Conservation (phyloP, 2,329 filamentous ascomycete genomes). For the Aspergillus glaucus region DNA sequence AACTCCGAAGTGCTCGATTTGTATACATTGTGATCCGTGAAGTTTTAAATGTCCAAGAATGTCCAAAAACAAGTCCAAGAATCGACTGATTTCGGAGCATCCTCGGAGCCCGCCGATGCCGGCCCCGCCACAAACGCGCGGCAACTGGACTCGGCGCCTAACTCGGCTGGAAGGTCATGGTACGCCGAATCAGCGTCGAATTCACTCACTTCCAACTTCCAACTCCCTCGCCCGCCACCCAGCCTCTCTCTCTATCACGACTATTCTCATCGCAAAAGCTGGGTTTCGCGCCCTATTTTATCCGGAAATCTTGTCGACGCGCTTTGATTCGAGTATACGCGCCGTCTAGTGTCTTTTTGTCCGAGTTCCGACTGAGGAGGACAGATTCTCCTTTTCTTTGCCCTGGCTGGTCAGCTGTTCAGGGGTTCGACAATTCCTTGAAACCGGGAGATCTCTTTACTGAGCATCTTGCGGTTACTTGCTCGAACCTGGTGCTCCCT, state of each 20-base stretch:
- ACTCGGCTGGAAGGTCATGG: not conserved
- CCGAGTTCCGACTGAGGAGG: not conserved
- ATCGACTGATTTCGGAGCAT: no score
- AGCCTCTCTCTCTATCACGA: not conserved
- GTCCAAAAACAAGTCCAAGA: no score
- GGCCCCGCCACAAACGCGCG: not conserved
- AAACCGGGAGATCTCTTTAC: not conserved
- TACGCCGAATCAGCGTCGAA: not conserved
- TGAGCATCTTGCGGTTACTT: not conserved
- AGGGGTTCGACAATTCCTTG: slow-evolving; percentile 6
- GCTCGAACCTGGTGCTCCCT: not conserved
- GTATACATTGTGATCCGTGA: not conserved
- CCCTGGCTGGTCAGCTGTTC: not conserved
- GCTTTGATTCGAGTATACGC: not conserved
- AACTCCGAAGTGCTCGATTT: not conserved
- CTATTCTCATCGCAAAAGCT: no score
- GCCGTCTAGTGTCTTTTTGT: not conserved
- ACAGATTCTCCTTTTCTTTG: not conserved
- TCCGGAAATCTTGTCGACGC: not conserved
- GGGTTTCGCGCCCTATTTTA: not conserved
- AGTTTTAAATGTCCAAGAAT: not conserved
- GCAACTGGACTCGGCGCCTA: slow-evolving; percentile 6
- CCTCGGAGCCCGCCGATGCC: not conserved
- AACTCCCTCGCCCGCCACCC: slow-evolving; percentile 1
- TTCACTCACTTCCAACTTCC: not conserved